Evolutionary conservation across 352 stramenopile species (phyloP), one percentile per base, ranked within the genome.

Genomic region (Pythium apleroticum): DNA sequence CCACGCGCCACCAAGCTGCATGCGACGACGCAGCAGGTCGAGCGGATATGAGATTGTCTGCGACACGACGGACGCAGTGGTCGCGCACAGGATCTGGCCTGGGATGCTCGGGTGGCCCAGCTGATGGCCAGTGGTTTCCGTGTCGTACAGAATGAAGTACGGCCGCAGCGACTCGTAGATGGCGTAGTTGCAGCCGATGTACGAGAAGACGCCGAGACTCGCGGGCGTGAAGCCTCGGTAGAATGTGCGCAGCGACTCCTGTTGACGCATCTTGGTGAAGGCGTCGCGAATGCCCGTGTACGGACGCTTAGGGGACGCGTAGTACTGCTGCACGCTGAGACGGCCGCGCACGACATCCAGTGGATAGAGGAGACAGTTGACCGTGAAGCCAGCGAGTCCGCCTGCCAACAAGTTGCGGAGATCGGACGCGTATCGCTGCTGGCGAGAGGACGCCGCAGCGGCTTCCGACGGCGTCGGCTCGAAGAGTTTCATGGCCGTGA

Each of bases 111-210:
- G 81, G 24, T 89, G 84, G 24, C 76, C 83, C 0, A 91, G 71
- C 52, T 84, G 74, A 39, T 82, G 77, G 28, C 69, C 75, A 10
- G 69, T 80, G 14, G 74, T 71, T 8, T 74, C 62, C 14, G 75
- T 78, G 66, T 92, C 80, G 73, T 94, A 92, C 19, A 92, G 66
- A 55, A 92, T 78, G 30, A 95, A 90, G 22, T 88, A 74, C 15
- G 87, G 87, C 0, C 87, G 82, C n/a, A 93, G 65, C 35, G 78
- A 90, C 68, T 94, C 87, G 66, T 96, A 96, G 15, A 94, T 81
- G 15, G 86, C 74, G 66, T 91, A 88, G 66, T 93, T 94, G 64
- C 84, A 86, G 37, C 87, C 87, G 43, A 94, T 93, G 75, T 93
- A 96, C 35, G 75, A 76, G 60, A 90, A 91, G 10, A 90, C 80